Evolutionary conservation across 192 early-diverging fungal genomes (phyloP).

Genomic region (Coemansia sp.): DNA sequence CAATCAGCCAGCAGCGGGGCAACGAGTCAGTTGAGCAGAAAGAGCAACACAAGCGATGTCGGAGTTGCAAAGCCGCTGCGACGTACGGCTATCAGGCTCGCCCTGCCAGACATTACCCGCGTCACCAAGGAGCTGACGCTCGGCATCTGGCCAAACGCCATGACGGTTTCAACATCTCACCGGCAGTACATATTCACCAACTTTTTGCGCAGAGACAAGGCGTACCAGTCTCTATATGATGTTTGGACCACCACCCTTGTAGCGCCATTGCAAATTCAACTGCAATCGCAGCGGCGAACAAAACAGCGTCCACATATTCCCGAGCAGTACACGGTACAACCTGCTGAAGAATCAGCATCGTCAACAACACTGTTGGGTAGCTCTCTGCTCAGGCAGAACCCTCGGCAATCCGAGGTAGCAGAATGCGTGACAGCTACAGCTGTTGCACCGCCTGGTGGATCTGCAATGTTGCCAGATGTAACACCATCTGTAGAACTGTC

Average conservation of each 20-base stretch:
- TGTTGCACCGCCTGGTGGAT: background rate
- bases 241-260: conserved; percentile 9
- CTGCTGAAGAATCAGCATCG: background rate
- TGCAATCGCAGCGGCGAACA: background rate
- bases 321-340: background rate
- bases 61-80: conserved; percentile 24
- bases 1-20: background rate
- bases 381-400: background rate
- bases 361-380: background rate
- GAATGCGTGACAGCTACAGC: background rate
- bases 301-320: background rate
- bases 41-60: background rate
- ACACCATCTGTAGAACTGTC: background rate
- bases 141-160: conserved; percentile 48
- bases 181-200: conserved; percentile 51
- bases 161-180: conserved; percentile 30
- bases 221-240: conserved; percentile 20
- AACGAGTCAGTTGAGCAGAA: background rate
- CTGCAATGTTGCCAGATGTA: background rate
- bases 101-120: conserved; percentile 39
- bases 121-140: conserved; percentile 49
- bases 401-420: background rate
- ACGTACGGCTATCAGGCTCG: conserved; percentile 27
- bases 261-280: background rate
- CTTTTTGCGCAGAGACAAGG: conserved; percentile 46